Conservation (phyloP, 176 grass and related monocot species). For the Aegilops bicornis region DNA sequence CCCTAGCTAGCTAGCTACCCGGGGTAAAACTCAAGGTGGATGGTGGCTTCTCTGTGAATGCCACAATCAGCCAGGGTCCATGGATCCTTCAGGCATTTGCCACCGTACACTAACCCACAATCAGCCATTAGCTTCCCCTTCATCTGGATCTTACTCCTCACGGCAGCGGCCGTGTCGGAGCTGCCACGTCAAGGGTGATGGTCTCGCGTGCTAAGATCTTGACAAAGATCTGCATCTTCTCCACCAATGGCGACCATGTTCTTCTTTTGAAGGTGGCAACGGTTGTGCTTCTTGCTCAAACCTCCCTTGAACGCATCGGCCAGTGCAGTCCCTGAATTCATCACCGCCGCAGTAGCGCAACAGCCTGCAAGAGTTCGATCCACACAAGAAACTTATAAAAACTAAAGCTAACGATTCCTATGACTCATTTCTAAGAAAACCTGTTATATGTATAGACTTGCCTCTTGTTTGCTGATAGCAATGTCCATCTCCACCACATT, state of each 20-base stretch:
- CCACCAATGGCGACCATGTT: neutral
- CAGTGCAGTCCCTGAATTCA: neutral
- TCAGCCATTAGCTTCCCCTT: neutral
- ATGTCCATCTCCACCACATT: neutral
- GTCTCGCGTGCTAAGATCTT: neutral
- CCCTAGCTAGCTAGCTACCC: neutral
- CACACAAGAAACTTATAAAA: neutral
- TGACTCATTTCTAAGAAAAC: neutral
- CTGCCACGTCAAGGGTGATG: neutral
- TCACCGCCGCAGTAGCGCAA: neutral
- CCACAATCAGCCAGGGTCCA: no score
- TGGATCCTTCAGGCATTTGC: no score
- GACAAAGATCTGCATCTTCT: constrained; percentile 15
- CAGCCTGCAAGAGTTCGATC: neutral
- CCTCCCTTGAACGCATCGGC: neutral
- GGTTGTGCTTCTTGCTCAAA: neutral
- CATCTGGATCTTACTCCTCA: neutral
- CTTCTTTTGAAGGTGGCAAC: neutral
- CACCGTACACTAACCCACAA: neutral
- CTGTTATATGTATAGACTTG: neutral
- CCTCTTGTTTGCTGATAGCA: neutral
- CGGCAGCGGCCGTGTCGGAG: neutral
- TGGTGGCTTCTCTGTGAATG: no score
- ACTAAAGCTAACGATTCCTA: neutral
- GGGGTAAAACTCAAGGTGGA: no score